Conservation (phyloP, 371 early-diverging fungal genomes). For the Rhizopus stolonifer region DNA sequence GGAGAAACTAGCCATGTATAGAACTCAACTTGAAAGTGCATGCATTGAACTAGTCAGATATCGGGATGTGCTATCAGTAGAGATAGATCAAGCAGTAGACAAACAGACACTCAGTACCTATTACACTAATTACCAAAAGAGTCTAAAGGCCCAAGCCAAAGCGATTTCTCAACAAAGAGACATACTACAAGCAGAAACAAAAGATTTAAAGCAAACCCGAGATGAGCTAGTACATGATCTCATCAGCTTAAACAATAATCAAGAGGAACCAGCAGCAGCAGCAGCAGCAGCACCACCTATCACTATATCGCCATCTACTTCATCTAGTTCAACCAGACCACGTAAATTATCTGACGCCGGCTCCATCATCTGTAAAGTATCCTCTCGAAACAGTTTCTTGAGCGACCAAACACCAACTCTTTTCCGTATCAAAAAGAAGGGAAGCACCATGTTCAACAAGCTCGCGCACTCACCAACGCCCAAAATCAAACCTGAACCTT, state of each 20-base stretch:
- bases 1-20: conserved; percentile 16
- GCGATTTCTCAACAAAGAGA: conserved; percentile 28
- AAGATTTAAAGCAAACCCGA: conserved; percentile 11
- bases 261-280: conserved; percentile 22
- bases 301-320: not conserved
- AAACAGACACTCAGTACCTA: conserved; percentile 3
- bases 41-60: conserved; percentile 25
- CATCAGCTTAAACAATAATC: conserved; percentile 55
- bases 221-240: conserved; percentile 23
- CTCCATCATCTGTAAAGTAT: conserved; percentile 18
- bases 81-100: conserved; percentile 11
- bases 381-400: conserved; percentile 19
- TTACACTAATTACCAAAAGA: conserved; percentile 19
- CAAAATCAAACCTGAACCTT: conserved; percentile 6
- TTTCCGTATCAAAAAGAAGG: conserved; percentile 27
- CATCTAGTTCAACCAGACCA: conserved; percentile 5
- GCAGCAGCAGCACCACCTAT: not conserved
- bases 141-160: conserved; percentile 22
- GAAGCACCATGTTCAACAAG: conserved; percentile 24
- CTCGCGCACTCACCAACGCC: not conserved
- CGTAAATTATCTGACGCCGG: conserved; percentile 22
- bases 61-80: conserved; percentile 18
- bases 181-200: conserved; percentile 22
- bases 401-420: conserved; percentile 14
- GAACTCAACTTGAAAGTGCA: conserved; percentile 27